phyloP scores from a whole-genome alignment of 2,329 filamentous ascomycete species.

The Sodiomyces alkalinus region DNA sequence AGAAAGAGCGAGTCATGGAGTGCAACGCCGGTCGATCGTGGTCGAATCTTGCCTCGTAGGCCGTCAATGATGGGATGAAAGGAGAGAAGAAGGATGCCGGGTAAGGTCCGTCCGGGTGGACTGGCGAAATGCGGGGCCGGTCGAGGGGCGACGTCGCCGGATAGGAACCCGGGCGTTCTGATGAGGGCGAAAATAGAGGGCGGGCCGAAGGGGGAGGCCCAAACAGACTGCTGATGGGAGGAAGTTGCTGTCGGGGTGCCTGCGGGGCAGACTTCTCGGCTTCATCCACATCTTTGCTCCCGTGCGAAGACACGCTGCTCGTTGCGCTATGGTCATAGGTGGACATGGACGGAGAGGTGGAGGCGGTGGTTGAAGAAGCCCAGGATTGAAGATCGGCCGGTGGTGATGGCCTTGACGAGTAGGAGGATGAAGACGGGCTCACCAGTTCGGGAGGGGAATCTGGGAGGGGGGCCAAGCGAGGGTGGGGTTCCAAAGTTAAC shows the following conservation, averaged over 20 bases:
- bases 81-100: constrained; percentile 32
- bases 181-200: constrained; percentile 27
- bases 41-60: constrained; percentile 30
- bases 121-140: constrained; percentile 23
- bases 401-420: constrained; percentile 26
- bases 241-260: constrained; percentile 30
- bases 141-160: constrained; percentile 31
- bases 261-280: constrained; percentile 15
- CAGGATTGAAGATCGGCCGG: constrained; percentile 27
- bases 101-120: constrained; percentile 19
- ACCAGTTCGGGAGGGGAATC: constrained; percentile 39
- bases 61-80: constrained; percentile 23
- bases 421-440: constrained; percentile 33
- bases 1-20: constrained; percentile 17
- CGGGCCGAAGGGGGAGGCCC: constrained; percentile 29
- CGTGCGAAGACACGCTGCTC: constrained; percentile 24
- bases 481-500: constrained; percentile 33
- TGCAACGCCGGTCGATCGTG: constrained; percentile 20
- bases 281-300: constrained; percentile 22
- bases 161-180: constrained; percentile 28
- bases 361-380: constrained; percentile 21
- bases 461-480: constrained; percentile 32
- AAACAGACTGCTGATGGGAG: constrained; percentile 41
- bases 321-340: constrained; percentile 35
- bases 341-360: constrained; percentile 41